Conservation (phyloP, 2,329 filamentous ascomycete genomes). For the Zasmidium angulare region DNA sequence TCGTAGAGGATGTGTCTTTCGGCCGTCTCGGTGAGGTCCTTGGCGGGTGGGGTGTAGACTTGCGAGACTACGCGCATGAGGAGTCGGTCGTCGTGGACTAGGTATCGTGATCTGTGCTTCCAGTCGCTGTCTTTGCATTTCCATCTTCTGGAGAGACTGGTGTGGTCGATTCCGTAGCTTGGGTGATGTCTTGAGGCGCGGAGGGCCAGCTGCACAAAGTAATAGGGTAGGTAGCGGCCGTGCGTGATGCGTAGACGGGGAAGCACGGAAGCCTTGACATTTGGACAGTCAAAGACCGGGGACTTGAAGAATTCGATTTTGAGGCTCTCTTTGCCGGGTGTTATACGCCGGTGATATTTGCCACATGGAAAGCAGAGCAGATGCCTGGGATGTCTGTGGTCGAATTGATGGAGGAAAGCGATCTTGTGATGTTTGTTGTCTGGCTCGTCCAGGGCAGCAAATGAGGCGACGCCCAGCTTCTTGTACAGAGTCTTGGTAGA, state of each 20-base stretch:
- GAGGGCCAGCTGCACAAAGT: conserved; percentile 59
- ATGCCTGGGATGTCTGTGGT: conserved; percentile 54
- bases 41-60: conserved; percentile 51
- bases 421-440: conserved; percentile 48
- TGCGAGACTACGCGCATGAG: conserved; percentile 59
- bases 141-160: conserved; percentile 55
- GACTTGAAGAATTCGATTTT: conserved; percentile 56
- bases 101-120: conserved; percentile 57
- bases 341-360: conserved; percentile 55
- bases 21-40: conserved; percentile 49
- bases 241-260: conserved; percentile 56
- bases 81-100: conserved; percentile 53
- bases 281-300: conserved; percentile 58
- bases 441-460: conserved; percentile 41
- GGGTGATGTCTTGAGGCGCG: conserved; percentile 51
- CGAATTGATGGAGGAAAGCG: conserved; percentile 54
- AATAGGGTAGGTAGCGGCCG: conserved; percentile 56
- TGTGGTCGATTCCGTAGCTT: conserved; percentile 48
- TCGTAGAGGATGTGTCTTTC: conserved; percentile 59
- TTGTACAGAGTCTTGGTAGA: conserved; percentile 48
- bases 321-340: conserved; percentile 54
- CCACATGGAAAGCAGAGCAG: conserved; percentile 61
- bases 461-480: conserved; percentile 44
- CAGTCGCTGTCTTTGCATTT: conserved; percentile 52
- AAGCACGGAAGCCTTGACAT: conserved; percentile 50